Percentiles rank a stretch among this genome's conserved stretches.
Conservation (phyloP, 352 stramenopile genomes). For the Globisporangium abappressorium region DNA sequence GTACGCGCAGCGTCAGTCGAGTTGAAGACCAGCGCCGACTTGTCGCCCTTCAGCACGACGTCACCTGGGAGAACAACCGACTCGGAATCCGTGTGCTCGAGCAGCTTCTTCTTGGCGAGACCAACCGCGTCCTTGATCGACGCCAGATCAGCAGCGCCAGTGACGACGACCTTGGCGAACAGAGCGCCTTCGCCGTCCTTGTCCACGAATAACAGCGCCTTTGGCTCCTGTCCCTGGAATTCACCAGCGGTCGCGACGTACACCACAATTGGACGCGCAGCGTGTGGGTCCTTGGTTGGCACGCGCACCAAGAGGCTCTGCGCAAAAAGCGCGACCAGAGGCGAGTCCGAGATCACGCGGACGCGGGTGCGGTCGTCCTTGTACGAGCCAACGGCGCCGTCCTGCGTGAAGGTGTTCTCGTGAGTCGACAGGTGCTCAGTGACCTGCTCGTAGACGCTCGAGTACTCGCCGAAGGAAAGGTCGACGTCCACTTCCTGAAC, state of each 20-base stretch:
- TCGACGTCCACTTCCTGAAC: constrained; percentile 69
- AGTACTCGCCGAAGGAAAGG: constrained; percentile 65
- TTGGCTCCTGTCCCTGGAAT: constrained; percentile 55
- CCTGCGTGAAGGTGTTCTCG: constrained; percentile 62
- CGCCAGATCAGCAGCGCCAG: constrained; percentile 43
- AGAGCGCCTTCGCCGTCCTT: constrained; percentile 54
- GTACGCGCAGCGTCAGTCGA: constrained; percentile 44
- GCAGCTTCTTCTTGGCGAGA: constrained; percentile 74
- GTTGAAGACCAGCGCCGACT: constrained; percentile 74
- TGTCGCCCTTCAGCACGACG: constrained; percentile 58
- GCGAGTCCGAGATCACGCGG: constrained; percentile 77
- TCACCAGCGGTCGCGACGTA: constrained; percentile 65
- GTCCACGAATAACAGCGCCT: constrained; percentile 61
- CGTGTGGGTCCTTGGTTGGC: constrained; percentile 57
- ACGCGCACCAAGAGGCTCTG: constrained; percentile 74
- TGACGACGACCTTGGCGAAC: constrained; percentile 78
- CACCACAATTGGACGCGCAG: constrained; percentile 71
- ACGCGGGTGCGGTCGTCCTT: constrained; percentile 73
- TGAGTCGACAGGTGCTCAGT: constrained; percentile 66
- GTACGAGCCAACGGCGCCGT: constrained; percentile 75
- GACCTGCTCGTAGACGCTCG: constrained; percentile 63
- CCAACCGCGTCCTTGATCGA: constrained; percentile 55
- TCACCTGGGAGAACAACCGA: constrained; percentile 57
- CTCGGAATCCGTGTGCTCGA: constrained; percentile 45
- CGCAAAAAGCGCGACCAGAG: constrained; percentile 63